Evolutionary conservation across 257 asterid species (phyloP).

Genomic region (Nicotiana benthamiana): DNA sequence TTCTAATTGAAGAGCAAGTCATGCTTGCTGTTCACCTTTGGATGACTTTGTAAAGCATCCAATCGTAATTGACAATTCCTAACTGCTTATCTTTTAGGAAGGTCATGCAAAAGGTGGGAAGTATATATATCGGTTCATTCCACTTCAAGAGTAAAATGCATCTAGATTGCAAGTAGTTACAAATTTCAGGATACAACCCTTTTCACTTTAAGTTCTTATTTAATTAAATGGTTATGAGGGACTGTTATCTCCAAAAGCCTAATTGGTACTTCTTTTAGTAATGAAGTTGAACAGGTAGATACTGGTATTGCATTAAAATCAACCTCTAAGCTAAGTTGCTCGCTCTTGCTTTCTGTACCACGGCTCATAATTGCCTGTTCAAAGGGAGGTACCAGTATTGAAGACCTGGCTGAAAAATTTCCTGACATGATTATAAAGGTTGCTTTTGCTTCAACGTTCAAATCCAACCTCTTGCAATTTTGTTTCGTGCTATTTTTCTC

Average conservation of each 20-base stretch:
- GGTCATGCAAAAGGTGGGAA: background rate
- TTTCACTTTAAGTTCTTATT: background rate
- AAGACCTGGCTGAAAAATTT: slow-evolving; percentile 91
- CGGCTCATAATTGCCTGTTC: slow-evolving; percentile 89
- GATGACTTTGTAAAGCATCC: background rate
- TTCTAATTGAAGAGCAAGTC: background rate
- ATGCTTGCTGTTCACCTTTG: background rate
- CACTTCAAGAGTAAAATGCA: background rate
- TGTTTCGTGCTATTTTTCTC: background rate
- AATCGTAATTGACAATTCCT: background rate
- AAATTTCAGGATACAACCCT: background rate
- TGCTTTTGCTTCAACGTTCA: background rate
- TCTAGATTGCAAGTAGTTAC: background rate
- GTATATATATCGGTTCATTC: background rate
- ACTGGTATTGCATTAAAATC: background rate
- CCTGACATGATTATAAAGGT: slow-evolving; percentile 93
- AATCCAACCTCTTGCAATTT: background rate
- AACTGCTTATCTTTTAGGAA: background rate
- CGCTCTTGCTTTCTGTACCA: slow-evolving; percentile 8
- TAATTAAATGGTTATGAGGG: background rate
- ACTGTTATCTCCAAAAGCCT: background rate
- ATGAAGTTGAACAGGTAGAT: background rate
- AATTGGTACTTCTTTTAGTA: background rate
- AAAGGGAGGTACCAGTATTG: slow-evolving; percentile 95
- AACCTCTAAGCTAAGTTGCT: background rate